These are phyloP conservation scores for Coniochaeta sp. DNA, from an alignment of 2,329 filamentous ascomycete species.

Conservation along the genomic window DNA sequence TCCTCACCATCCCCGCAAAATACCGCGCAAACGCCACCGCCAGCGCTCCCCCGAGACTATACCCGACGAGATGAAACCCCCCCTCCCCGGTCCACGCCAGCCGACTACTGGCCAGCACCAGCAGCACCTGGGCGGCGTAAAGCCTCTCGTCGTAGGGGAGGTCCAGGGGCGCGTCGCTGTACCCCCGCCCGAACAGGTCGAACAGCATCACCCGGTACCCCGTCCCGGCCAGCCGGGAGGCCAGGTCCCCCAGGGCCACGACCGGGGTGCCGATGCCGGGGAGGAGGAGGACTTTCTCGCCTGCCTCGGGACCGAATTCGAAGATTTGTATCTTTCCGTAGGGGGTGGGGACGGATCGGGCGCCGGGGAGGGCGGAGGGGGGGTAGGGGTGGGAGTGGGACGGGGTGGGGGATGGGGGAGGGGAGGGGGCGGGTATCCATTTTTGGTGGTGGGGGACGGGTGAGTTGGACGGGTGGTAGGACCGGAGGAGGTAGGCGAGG, in stretches of 20 bases:
- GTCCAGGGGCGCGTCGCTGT: constrained; percentile 51
- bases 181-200: constrained; percentile 71
- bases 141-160: constrained; percentile 56
- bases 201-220: constrained; percentile 70
- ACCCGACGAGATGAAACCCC: constrained; percentile 66
- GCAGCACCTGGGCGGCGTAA: constrained; percentile 57
- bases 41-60: constrained; percentile 73
- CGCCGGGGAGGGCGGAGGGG: constrained; percentile 60
- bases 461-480: background rate
- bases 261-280: constrained; percentile 79
- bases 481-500: background rate
- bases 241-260: constrained; percentile 59
- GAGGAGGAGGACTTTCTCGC: constrained; percentile 65
- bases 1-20: constrained; percentile 57
- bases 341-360: constrained; percentile 58
- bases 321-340: constrained; percentile 69
- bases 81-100: constrained; percentile 45
- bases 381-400: constrained; percentile 52
- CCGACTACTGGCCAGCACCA: constrained; percentile 56
- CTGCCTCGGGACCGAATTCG: constrained; percentile 69
- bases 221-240: constrained; percentile 50
- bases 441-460: constrained; percentile 3
- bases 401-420: constrained; percentile 23
- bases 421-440: constrained; percentile 36
- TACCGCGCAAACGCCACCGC: constrained; percentile 61